These are phyloP conservation scores for Tetradesmus lagerheimii DNA, from an alignment of 139 green algal species.

Conservation along the genomic window DNA sequence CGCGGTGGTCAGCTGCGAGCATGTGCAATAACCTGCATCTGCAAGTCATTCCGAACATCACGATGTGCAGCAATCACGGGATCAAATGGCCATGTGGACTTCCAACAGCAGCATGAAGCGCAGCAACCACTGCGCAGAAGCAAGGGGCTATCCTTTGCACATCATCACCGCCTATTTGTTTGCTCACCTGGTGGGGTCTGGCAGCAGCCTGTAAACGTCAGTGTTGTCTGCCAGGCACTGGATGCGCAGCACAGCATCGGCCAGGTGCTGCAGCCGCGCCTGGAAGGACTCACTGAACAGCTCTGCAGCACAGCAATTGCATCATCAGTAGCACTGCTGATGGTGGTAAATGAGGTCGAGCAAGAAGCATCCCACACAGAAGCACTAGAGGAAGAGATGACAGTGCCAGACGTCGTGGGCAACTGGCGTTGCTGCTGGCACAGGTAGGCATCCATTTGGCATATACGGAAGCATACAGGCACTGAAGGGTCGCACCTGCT, in stretches of 20 bases:
- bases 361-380: too few relatives aligned
- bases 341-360: too few relatives aligned
- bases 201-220: constrained; percentile 65
- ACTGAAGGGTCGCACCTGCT: constrained; percentile 39
- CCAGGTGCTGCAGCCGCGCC: constrained; percentile 67
- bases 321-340: neutral
- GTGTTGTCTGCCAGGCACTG: constrained; percentile 72
- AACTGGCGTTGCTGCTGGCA: neutral
- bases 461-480: too few relatives aligned
- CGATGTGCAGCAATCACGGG: too few relatives aligned
- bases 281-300: constrained; percentile 47
- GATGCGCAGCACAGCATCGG: constrained; percentile 72
- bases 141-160: neutral
- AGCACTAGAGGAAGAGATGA: too few relatives aligned
- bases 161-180: too few relatives aligned
- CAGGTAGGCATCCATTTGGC: neutral
- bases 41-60: too few relatives aligned
- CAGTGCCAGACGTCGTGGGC: too few relatives aligned
- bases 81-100: too few relatives aligned
- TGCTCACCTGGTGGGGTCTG: constrained; percentile 62
- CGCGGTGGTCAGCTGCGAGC: too few relatives aligned
- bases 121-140: neutral
- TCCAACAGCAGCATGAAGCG: too few relatives aligned
- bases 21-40: too few relatives aligned
- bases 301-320: constrained; percentile 20